Conservation (phyloP, 768 basidiomycete species). For the Tulasnella sp. region DNA sequence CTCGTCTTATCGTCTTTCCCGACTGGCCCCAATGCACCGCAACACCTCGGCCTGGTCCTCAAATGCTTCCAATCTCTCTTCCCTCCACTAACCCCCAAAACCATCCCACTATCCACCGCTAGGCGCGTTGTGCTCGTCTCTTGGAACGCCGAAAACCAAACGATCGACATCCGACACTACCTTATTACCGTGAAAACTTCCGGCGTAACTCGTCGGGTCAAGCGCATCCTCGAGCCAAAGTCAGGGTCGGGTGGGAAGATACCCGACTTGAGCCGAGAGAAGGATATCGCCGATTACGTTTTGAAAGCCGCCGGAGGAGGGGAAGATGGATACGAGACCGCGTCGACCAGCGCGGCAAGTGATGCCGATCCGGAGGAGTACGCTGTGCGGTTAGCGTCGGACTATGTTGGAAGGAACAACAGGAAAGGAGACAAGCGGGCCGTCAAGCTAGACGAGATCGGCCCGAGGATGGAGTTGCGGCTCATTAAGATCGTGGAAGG, state of each 20-base stretch:
- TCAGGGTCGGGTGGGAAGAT: conserved; percentile 42
- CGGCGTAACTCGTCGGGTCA: conserved; percentile 87
- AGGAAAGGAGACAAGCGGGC: conserved; percentile 87
- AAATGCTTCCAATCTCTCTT: conserved; percentile 96
- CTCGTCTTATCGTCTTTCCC: conserved; percentile 89
- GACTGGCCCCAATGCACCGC: conserved; percentile 65
- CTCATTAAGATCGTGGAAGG: conserved; percentile 95
- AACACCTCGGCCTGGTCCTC: conserved; percentile 85
- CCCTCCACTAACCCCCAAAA: conserved; percentile 82
- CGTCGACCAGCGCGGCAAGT: conserved; percentile 65
- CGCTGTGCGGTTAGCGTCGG: conserved; percentile 75
- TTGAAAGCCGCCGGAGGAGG: conserved; percentile 50
- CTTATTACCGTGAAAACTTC: conserved; percentile 92
- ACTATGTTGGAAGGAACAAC: conserved; percentile 94
- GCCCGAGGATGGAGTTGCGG: conserved; percentile 89
- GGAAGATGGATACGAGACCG: conserved; percentile 76
- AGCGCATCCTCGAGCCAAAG: conserved; percentile 72
- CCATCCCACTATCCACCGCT: conserved; percentile 77
- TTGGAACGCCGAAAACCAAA: conserved; percentile 80
- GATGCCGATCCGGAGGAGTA: conserved; percentile 76
- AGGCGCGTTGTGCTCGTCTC: conserved; percentile 91
- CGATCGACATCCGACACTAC: conserved; percentile 90
- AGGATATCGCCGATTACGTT: conserved; percentile 94
- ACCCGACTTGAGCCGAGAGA: conserved; percentile 81
- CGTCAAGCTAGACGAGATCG: conserved; percentile 87